A percentile compares a stretch with the other conserved stretches of the same genome.
These are phyloP conservation scores for Chaetomium sp. DNA, from an alignment of 2,329 filamentous ascomycete species.

Conservation along the genomic window DNA sequence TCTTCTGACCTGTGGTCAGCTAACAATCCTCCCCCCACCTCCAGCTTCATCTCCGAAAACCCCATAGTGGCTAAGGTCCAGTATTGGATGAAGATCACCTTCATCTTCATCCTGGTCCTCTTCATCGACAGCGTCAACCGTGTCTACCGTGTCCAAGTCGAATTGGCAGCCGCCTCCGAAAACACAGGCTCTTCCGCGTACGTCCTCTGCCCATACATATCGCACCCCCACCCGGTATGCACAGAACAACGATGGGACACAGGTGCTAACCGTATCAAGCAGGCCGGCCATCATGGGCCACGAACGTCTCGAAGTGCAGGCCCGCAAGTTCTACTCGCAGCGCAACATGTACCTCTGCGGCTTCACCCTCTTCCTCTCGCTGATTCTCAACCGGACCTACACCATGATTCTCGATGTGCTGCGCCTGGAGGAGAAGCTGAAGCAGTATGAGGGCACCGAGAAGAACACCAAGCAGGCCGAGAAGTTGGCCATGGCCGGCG, in stretches of 20 bases:
- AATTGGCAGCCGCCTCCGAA: slow-evolving; percentile 74
- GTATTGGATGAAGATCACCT: slow-evolving; percentile 98
- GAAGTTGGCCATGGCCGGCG: slow-evolving; percentile 71
- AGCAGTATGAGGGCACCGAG: slow-evolving; percentile 71
- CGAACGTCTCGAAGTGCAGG: slow-evolving; percentile 97
- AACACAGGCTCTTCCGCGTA: slow-evolving; percentile 52
- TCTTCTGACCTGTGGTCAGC: background rate
- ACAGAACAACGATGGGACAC: background rate
- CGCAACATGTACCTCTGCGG: slow-evolving; percentile 99
- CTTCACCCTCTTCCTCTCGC: slow-evolving; percentile 96
- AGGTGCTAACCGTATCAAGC: slow-evolving; percentile 34
- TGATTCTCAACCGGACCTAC: slow-evolving; percentile 99
- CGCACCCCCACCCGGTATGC: too few relatives aligned
- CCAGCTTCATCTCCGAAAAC: slow-evolving; percentile 89
- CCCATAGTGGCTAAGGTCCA: slow-evolving; percentile 84
- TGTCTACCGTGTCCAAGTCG: slow-evolving; percentile 93
- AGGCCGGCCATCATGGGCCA: slow-evolving; percentile 76
- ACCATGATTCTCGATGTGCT: slow-evolving; percentile 93
- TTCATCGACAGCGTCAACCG: slow-evolving; percentile 96
- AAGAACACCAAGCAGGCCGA: slow-evolving; percentile 65
- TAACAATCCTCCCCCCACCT: slow-evolving; percentile 6
- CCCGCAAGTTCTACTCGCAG: slow-evolving; percentile 99
- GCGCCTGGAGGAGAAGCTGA: slow-evolving; percentile 87
- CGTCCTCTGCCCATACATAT: slow-evolving; percentile 36
- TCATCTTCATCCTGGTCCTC: slow-evolving; percentile 97